Evolutionary conservation across 495 filamentous ascomycete species (phyloP), one percentile per base, ranked within the genome.

Genomic region (Durotheca rogersii): DNA sequence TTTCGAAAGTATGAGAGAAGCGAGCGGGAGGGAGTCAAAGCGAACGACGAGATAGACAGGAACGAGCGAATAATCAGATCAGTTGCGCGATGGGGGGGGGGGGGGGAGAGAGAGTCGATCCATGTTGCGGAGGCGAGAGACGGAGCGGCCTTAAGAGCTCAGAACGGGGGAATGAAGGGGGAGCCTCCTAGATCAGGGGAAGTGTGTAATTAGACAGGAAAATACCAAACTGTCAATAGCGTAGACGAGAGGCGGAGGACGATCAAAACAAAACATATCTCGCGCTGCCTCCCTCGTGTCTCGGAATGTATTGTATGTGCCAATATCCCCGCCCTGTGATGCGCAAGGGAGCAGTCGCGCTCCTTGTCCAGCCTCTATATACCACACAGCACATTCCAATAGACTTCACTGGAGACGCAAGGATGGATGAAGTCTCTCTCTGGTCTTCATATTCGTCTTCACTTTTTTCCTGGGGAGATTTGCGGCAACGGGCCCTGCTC

Each of bases 121-220:
- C n/a, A n/a, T n/a, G n/a, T 20, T 3, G 7, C 15, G 14, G 11
- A 30, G 15, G 35, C 16, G 39, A 4, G 51, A 27, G 46, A 38
- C 33, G 39, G n/a, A 35, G 40, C 30, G 7, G 42, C 23, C 35
- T 64, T 64, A 59, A 64, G 51, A 56, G 54, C 35, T 41, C 43
- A 38, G 42, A 32, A 36, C 41, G 15, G 19, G 36, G 37, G 47
- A 41, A 53, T 32, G 51, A 53, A 62, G 46, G 44, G 36, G 31
- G 46, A 11, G n/a, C 38, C 44, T 27, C 54, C 51, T 30, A 25
- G 27, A 27, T 40, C 32, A 18, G 7, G 16, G 44, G 51, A 51
- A 61, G 54, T 60, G 47, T 51, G 60, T 27, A 66, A 62, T 66
- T 41, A 61, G 41, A 64, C 64, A 64, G 48, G 27, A 56, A 64